Evolutionary conservation across 768 basidiomycete genomes (phyloP).

Genomic region (Leccinum disarticulatum): DNA sequence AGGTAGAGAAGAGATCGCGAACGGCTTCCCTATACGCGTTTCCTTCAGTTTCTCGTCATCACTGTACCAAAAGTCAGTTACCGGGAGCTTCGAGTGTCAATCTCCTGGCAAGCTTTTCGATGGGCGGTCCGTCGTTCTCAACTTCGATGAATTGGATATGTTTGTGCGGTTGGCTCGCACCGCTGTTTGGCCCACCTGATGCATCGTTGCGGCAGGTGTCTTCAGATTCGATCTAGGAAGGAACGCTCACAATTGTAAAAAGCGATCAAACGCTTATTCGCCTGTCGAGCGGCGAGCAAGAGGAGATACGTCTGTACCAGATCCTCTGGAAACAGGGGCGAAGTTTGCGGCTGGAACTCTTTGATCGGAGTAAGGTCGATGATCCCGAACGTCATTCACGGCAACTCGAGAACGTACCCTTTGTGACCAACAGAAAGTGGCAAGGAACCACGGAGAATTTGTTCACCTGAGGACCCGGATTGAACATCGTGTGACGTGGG

Average conservation of each 20-base stretch:
- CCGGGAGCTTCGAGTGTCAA: slow-evolving; percentile 50
- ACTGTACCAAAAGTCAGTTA: slow-evolving; percentile 6
- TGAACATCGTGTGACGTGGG: slow-evolving; percentile 2
- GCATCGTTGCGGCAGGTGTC: background rate
- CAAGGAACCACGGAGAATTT: slow-evolving; percentile 82
- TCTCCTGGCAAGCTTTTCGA: slow-evolving; percentile 66
- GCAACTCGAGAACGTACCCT: slow-evolving; percentile 49
- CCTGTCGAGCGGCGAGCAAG: slow-evolving; percentile 63
- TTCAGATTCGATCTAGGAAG: background rate
- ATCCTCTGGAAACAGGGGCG: slow-evolving; percentile 77
- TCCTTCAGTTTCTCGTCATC: slow-evolving; percentile 3
- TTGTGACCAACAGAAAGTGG: slow-evolving; percentile 87
- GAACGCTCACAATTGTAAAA: slow-evolving; percentile 82
- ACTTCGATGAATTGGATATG: slow-evolving; percentile 85
- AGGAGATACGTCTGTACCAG: slow-evolving; percentile 76
- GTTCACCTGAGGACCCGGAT: slow-evolving; percentile 57
- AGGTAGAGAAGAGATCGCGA: slow-evolving; percentile 62
- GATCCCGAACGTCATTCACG: background rate
- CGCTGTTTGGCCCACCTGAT: slow-evolving; percentile 72
- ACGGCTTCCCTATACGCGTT: slow-evolving; percentile 59
- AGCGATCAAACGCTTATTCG: slow-evolving; percentile 62
- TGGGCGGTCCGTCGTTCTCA: slow-evolving; percentile 65
- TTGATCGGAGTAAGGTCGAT: slow-evolving; percentile 3
- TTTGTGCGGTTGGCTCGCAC: slow-evolving; percentile 89
- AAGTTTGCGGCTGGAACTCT: slow-evolving; percentile 79